Evolutionary conservation across 2,329 filamentous ascomycete species (phyloP).

Genomic region (Penicillium corylophilum): DNA sequence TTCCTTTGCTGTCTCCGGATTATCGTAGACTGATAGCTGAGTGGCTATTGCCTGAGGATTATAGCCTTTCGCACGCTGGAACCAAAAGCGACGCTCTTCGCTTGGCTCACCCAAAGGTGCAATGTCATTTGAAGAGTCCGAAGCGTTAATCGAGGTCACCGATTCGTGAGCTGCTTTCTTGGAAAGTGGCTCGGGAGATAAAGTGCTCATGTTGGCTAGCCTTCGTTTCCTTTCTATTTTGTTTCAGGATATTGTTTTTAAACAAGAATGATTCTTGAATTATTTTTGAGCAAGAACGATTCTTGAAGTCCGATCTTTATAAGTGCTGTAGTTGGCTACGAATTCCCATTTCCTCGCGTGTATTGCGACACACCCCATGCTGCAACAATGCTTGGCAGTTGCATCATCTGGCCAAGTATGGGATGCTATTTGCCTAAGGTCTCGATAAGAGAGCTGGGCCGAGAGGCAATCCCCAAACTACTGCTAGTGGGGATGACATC

Average conservation of each 20-base stretch:
- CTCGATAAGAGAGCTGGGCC: too few species aligned
- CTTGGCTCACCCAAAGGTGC: constrained; percentile 15
- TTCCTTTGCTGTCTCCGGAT: constrained; percentile 40
- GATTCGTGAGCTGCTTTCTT: constrained; percentile 4
- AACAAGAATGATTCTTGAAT: too few species aligned
- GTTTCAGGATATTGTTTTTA: too few species aligned
- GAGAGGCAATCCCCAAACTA: too few species aligned
- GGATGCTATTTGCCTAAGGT: neutral
- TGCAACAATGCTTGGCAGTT: neutral
- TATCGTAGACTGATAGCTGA: constrained; percentile 49
- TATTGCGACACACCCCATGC: neutral
- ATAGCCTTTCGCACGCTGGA: constrained; percentile 24
- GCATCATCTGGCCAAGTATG: constrained; percentile 11
- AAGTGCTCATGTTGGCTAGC: constrained; percentile 1
- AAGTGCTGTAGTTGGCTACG: neutral
- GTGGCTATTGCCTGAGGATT: constrained; percentile 35
- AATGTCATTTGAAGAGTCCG: constrained; percentile 4
- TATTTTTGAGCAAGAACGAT: neutral
- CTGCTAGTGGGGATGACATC: constrained; percentile 2
- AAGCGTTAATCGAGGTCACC: neutral
- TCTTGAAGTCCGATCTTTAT: neutral
- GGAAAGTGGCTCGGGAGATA: neutral
- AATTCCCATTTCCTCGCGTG: neutral
- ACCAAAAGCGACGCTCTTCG: constrained; percentile 30
- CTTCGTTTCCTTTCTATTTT: neutral